phyloP scores from a whole-genome alignment of 768 basidiomycete species.

The Hericium rajendrae region DNA sequence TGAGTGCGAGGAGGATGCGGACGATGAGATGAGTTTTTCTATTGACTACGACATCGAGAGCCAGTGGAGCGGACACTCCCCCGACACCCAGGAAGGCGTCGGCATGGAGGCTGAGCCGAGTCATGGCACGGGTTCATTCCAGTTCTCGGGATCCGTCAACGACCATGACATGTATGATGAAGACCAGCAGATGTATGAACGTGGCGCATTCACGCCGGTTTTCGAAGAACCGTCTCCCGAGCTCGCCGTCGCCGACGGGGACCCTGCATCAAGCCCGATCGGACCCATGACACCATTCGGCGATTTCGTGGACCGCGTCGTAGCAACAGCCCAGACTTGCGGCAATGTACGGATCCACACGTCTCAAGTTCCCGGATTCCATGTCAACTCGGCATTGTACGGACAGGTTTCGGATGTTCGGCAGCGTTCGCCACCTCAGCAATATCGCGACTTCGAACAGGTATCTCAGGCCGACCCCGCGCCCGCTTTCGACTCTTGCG shows the following conservation, averaged over 20 bases:
- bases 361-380: neutral
- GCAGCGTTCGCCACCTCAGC: constrained; percentile 5
- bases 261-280: constrained; percentile 56
- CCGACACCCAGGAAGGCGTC: constrained; percentile 17
- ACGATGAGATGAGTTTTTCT: constrained; percentile 37
- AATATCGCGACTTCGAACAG: neutral
- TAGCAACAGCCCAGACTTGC: constrained; percentile 29
- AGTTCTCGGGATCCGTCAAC: neutral
- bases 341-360: neutral
- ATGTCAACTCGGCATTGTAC: constrained; percentile 10
- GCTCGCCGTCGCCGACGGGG: constrained; percentile 33
- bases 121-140: constrained; percentile 7
- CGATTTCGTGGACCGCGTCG: constrained; percentile 65
- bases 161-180: neutral
- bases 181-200: constrained; percentile 15
- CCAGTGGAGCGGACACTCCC: constrained; percentile 28
- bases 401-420: constrained; percentile 18
- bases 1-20: constrained; percentile 25
- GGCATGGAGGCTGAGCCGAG: constrained; percentile 24
- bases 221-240: constrained; percentile 60
- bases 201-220: constrained; percentile 49
- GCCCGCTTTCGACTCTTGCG: constrained; percentile 31
- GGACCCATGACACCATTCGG: constrained; percentile 72
- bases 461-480: constrained; percentile 21
- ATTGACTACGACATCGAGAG: constrained; percentile 30